phyloP scores from a whole-genome alignment of 129 eudicot species.

The Smallanthus sonchifolius region DNA sequence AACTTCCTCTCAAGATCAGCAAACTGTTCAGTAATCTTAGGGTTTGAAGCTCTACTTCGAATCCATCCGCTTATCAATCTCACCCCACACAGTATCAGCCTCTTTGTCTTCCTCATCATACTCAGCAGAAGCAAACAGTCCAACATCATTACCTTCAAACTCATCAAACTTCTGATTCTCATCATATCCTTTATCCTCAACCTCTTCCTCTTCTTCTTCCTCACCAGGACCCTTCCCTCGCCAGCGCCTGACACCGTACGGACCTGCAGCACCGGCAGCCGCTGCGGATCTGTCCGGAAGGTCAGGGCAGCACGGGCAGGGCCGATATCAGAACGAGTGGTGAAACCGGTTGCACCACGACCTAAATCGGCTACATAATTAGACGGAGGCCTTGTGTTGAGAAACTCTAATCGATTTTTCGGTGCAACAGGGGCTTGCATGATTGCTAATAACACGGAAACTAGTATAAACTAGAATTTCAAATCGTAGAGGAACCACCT shows the following conservation, averaged over 20 bases:
- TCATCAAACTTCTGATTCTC: constrained; percentile 97
- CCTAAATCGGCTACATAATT: constrained; percentile 93
- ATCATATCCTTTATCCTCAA: constrained; percentile 81
- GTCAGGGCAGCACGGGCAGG: constrained; percentile 95
- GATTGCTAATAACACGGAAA: constrained; percentile 42
- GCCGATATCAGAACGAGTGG: constrained; percentile 95
- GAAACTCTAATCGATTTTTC: constrained; percentile 53
- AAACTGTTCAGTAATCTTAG: constrained; percentile 89
- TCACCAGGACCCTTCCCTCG: constrained; percentile 53
- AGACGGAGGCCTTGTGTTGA: constrained; percentile 70
- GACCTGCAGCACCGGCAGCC: constrained; percentile 43
- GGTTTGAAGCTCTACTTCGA: constrained; percentile 74
- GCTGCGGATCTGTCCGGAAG: constrained; percentile 74
- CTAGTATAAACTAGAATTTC: too few relatives aligned
- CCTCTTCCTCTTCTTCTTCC: constrained; percentile 68
- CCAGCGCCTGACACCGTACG: constrained; percentile 44
- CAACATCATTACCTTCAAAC: constrained; percentile 95
- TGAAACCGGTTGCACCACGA: constrained; percentile 97
- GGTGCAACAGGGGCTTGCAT: constrained; percentile 84
- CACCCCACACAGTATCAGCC: constrained; percentile 91
- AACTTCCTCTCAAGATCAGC: constrained; percentile 82
- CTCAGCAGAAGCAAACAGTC: constrained; percentile 87
- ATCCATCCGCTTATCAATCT: constrained; percentile 85
- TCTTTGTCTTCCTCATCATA: constrained; percentile 92
- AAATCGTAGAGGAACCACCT: neutral